phyloP scores from a whole-genome alignment of 257 asterid species.

The Petunia axillaris region DNA sequence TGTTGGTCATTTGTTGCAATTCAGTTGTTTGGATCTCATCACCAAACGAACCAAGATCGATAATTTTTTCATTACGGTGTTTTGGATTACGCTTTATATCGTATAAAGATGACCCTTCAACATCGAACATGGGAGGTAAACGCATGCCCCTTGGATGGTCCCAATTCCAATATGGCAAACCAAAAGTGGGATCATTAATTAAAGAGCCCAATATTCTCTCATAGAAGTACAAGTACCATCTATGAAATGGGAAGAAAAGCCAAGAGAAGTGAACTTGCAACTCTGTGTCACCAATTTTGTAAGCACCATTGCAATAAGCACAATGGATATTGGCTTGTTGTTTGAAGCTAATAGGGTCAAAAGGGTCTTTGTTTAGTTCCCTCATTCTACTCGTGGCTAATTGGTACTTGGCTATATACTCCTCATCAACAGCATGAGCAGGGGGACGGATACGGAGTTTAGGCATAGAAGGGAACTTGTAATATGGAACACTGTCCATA shows the following conservation, averaged over 20 bases:
- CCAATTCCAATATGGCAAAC: conserved; percentile 40
- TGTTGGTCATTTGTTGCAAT: neutral
- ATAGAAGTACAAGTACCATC: conserved; percentile 42
- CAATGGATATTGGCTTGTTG: conserved; percentile 48
- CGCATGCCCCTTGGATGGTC: conserved; percentile 36
- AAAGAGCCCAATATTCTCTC: conserved; percentile 40
- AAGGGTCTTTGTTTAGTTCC: conserved; percentile 18
- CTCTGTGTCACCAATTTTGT: conserved; percentile 26
- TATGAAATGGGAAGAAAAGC: conserved; percentile 43
- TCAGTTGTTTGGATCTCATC: neutral
- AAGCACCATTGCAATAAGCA: conserved; percentile 44
- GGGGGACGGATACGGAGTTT: conserved; percentile 10
- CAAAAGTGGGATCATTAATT: conserved; percentile 35
- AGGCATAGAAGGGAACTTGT: conserved; percentile 9
- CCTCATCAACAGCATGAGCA: conserved; percentile 22
- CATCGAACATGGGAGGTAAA: conserved; percentile 32
- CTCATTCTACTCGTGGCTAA: conserved; percentile 10
- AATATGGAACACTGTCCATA: neutral
- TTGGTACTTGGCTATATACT: conserved; percentile 19
- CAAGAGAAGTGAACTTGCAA: conserved; percentile 37
- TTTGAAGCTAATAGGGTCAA: conserved; percentile 32
- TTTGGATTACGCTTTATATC: conserved; percentile 27
- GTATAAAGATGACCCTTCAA: conserved; percentile 1
- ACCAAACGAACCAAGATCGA: conserved; percentile 24
- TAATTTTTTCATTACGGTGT: conserved; percentile 21